A percentile compares a stretch with the other conserved stretches of the same genome.
These are phyloP conservation scores for Macrolepiota dolichaula DNA, from an alignment of 768 basidiomycete species.

Conservation along the genomic window DNA sequence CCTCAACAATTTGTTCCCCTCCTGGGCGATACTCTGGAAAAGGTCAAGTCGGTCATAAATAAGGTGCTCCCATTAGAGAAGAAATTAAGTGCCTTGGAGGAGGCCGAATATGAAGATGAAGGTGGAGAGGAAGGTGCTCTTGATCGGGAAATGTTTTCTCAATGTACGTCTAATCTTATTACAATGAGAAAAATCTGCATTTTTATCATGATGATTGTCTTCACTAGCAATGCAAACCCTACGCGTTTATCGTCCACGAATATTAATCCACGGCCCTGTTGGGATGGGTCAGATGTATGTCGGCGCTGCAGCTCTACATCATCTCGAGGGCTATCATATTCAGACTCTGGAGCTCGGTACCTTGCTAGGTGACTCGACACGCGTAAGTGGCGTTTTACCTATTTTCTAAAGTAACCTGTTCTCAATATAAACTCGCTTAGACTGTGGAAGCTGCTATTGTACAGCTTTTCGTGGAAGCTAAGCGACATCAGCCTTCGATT, in stretches of 20 bases:
- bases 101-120: conserved; percentile 89
- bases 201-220: conserved; percentile 3
- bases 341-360: conserved; percentile 92
- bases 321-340: conserved; percentile 93
- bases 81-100: conserved; percentile 82
- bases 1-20: conserved; percentile 83
- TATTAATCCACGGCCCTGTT: conserved; percentile 72
- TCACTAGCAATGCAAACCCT: conserved; percentile 90
- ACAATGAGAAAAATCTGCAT: not conserved
- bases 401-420: not conserved
- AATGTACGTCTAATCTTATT: conserved; percentile 51
- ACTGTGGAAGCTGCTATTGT: conserved; percentile 90
- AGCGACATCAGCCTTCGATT: conserved; percentile 93
- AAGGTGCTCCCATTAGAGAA: conserved; percentile 79
- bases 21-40: conserved; percentile 63
- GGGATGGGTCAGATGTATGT: conserved; percentile 94
- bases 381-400: conserved; percentile 48
- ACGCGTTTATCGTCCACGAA: conserved; percentile 85
- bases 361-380: conserved; percentile 82
- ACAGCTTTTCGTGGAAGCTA: conserved; percentile 94
- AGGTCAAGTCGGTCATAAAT: conserved; percentile 68
- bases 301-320: conserved; percentile 88
- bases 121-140: conserved; percentile 77
- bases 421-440: conserved; percentile 35
- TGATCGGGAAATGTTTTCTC: conserved; percentile 83